These are phyloP conservation scores for Penicillium concentricum DNA, from an alignment of 2,329 filamentous ascomycete species.

Conservation along the genomic window DNA sequence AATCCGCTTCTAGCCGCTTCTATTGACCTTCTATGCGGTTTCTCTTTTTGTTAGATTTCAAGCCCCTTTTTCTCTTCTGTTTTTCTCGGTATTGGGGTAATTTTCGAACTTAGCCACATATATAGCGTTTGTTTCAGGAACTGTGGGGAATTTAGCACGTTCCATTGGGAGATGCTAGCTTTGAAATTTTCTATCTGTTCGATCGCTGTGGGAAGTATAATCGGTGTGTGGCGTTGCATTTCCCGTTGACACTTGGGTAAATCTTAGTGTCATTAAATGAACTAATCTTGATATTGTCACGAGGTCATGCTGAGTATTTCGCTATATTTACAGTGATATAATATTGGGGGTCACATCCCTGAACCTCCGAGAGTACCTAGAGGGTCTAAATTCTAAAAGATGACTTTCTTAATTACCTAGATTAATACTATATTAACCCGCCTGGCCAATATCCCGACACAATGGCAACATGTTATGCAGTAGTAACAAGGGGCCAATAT, in stretches of 20 bases:
- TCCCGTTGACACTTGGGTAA: neutral
- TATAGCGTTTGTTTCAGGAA: conserved; percentile 20
- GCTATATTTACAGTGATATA: neutral
- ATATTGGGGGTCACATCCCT: neutral
- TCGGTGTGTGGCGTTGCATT: conserved; percentile 2
- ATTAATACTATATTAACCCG: conserved; percentile 4
- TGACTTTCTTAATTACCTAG: neutral
- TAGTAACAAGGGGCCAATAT: neutral
- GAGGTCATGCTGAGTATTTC: neutral
- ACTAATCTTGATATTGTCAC: too few relatives aligned
- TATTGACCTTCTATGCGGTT: conserved; percentile 1
- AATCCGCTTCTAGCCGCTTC: conserved; percentile 7
- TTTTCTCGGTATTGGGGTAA: conserved; percentile 2
- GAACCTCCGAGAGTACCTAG: too few relatives aligned
- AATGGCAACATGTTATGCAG: neutral
- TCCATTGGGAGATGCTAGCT: neutral
- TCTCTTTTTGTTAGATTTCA: conserved; percentile 5
- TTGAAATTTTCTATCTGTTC: neutral
- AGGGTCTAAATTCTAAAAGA: neutral
- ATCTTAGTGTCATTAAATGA: neutral
- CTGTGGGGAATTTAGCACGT: conserved; percentile 22
- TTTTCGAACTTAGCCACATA: conserved; percentile 18
- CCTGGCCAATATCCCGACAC: neutral
- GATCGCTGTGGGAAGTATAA: neutral
- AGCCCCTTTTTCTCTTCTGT: conserved; percentile 9